Base-by-base conservation (phyloP, 2,329 filamentous ascomycete genomes). In the Cytospora schulzeri region DNA sequence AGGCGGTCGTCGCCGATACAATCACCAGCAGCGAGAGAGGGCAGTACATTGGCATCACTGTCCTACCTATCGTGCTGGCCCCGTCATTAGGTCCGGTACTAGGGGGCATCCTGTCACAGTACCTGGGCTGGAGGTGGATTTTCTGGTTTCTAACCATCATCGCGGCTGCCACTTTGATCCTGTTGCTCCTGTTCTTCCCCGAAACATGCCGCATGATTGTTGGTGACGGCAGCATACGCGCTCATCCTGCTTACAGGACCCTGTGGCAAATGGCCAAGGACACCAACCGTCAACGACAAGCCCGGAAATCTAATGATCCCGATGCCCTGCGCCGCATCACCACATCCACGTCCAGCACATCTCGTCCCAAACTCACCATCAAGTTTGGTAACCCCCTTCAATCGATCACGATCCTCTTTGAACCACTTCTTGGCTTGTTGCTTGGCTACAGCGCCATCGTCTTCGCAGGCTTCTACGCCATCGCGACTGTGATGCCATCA, bases 321-420 rank as follows among this genome's bases (percentile, higher is more conserved):
- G 63, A 63, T n/a, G 41, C 45, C 12, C 66, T 67, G 14, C 48
- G 52, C 14, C 61, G 60, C 45, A 58, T 63, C 38, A 56, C 31
- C 38, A 60, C 35, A 3, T 11, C 53, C 19, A 57, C 60, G 3
- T 67, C 66, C 4, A 54, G 54, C 14, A 59, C 24, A 11, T 31
- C 64, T 2, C 57, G 53, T 3, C 48, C 53, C 38, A 66, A 67
- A 51, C 48, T 67, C 7, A 66, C 31, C 17, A 29, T 67, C 57
- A 93, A 91, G 73, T 94, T 97, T 75, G 87, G 96, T 67, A 93
- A 98, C 77, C 96, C 97, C 76, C 81, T 97, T 67, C 88, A 87
- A 70, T 94, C 92, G 0, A 90, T 96, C 17, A 86, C 88, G 1
- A 93, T 95, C 0, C 85, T 92, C 65, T 82, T 87, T 69, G 96